A percentile compares a stretch with the other conserved stretches of the same genome.
Conservation (phyloP, 2,329 filamentous ascomycete genomes). For the Ophiostoma novo-ulmi region DNA sequence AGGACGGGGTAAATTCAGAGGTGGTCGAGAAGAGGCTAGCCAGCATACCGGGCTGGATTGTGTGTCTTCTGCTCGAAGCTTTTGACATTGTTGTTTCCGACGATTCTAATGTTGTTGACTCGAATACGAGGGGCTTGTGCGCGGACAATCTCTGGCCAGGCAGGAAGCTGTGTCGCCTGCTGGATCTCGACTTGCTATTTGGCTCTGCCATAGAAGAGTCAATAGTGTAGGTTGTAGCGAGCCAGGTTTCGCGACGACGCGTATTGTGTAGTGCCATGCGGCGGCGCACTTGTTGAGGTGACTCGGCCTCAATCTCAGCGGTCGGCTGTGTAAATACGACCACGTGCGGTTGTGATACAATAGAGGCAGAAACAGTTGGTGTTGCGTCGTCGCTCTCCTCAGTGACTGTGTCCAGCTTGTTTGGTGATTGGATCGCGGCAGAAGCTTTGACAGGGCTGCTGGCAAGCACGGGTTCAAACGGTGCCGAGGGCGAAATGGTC, state of each 20-base stretch:
- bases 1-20: background rate
- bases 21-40: background rate
- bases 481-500: background rate
- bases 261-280: constrained; percentile 32
- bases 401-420: background rate
- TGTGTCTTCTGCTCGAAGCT: constrained; percentile 17
- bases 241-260: constrained; percentile 31
- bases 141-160: background rate
- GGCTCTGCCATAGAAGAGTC: constrained; percentile 22
- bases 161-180: constrained; percentile 32
- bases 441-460: constrained; percentile 15
- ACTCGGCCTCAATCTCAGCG: constrained; percentile 26
- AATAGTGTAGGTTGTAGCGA: background rate
- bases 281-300: constrained; percentile 32
- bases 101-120: background rate
- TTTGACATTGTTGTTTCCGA: background rate
- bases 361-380: background rate
- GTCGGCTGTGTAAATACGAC: constrained; percentile 33
- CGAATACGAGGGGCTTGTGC: background rate
- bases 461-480: constrained; percentile 18
- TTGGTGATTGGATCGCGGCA: background rate
- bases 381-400: background rate
- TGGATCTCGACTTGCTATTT: background rate
- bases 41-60: constrained; percentile 19
- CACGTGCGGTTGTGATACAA: background rate